Evolutionary conservation across 2,329 filamentous ascomycete genomes (phyloP).

Genomic region (Aspergillus sp.): DNA sequence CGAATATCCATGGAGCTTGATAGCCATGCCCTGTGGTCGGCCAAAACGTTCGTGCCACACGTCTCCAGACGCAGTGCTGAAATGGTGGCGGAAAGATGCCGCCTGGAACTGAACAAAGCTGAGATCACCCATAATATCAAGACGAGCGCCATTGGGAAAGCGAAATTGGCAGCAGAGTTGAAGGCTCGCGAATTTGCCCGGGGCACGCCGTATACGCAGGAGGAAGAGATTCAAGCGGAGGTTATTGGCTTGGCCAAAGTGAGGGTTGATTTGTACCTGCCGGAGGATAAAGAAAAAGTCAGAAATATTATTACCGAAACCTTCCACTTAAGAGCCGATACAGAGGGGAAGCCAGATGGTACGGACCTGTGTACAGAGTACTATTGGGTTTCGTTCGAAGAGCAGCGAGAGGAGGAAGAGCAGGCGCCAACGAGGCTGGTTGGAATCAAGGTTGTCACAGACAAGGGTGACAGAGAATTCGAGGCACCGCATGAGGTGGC

Average conservation of each 20-base stretch:
- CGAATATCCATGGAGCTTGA: too few species aligned
- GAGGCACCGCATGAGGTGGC: not conserved
- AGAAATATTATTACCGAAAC: not conserved
- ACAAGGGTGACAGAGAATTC: not conserved
- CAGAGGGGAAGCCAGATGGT: not conserved
- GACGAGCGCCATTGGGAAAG: not conserved
- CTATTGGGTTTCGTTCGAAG: not conserved
- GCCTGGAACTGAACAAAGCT: not conserved
- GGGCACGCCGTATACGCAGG: not conserved
- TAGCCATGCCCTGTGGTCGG: too few species aligned
- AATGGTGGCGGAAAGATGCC: not conserved
- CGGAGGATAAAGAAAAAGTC: not conserved
- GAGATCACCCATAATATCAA: not conserved
- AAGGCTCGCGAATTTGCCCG: not conserved
- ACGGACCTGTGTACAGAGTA: not conserved
- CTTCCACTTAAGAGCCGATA: not conserved
- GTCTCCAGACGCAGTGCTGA: not conserved
- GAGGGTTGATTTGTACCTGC: slow-evolving; percentile 11
- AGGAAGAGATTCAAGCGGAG: slow-evolving; percentile 11
- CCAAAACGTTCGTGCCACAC: too few species aligned
- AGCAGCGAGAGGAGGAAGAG: not conserved
- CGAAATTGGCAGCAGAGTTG: not conserved
- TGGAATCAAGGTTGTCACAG: not conserved
- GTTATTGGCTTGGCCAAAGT: slow-evolving; percentile 17
- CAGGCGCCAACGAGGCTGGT: not conserved